A percentile compares a stretch with the other conserved stretches of the same genome.
Evolutionary conservation across 371 early-diverging fungal genomes (phyloP).

Genomic region (Syncephalastrum contaminatum): DNA sequence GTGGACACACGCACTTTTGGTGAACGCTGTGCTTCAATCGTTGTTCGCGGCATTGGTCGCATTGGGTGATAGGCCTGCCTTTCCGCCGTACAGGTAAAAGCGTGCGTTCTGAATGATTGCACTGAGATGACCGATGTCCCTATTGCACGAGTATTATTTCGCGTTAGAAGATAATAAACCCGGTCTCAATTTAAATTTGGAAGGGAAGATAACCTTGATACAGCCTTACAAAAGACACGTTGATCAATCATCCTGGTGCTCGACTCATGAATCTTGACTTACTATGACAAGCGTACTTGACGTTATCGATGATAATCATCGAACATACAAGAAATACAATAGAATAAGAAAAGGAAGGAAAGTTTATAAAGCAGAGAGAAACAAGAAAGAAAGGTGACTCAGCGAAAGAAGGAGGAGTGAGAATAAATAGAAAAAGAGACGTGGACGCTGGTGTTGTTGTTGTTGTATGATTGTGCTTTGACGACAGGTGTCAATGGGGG

Average conservation of each 20-base stretch:
- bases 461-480: too few species aligned
- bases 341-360: neutral
- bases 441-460: too few species aligned
- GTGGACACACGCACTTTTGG: conserved; percentile 19
- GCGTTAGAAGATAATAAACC: neutral
- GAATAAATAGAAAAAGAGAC: too few species aligned
- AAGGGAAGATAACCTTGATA: conserved; percentile 9
- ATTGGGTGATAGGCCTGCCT: conserved; percentile 24
- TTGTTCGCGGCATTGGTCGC: conserved; percentile 19
- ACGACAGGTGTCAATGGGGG: too few species aligned
- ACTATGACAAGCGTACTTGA: conserved; percentile 13
- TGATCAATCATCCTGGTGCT: neutral
- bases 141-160: neutral
- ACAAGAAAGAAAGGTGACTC: too few species aligned
- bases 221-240: conserved; percentile 2
- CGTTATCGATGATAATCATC: conserved; percentile 13
- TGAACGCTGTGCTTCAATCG: conserved; percentile 17
- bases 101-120: conserved; percentile 16
- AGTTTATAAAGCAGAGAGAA: neutral
- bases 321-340: too few species aligned
- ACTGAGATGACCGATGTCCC: conserved; percentile 21
- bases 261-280: conserved; percentile 1
- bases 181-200: neutral
- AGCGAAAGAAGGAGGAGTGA: too few species aligned
- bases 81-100: conserved; percentile 18